Evolutionary conservation across 2,329 filamentous ascomycete species (phyloP), one percentile per base, ranked within the genome.

Genomic region (Penicillium sp.): DNA sequence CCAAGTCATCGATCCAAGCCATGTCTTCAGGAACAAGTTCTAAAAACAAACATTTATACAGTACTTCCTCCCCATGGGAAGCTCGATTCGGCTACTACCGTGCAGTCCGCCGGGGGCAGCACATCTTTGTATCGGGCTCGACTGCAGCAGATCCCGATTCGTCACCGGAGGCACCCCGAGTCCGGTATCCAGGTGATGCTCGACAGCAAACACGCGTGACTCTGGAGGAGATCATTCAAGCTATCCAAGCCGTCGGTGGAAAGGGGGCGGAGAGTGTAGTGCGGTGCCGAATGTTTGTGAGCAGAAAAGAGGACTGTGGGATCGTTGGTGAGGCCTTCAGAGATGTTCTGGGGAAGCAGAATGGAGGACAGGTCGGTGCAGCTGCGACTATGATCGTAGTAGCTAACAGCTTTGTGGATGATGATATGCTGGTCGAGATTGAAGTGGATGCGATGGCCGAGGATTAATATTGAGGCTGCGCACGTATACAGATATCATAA

Each of bases 341-440:
- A n/a, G 61, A 68, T 20, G 43, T 66, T 12, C 41, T 72, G 20
- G 68, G 67, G 1, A 62, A 59, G 27, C 41, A 62, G 3, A 52
- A 58, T 29, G 57, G 58, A 3, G 52, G 51, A 7, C 62, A 59
- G 24, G 50, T 68, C 13, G 59, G 55, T 2, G 62, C 68, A 3
- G 68, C 65, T 15, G 70, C 70, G 27, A 74, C 69, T 5, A 70
- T 73, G 68, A 59, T 75, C 48, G 69, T 74, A 17, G 69, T 72
- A 10, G 56, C 59, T 8, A 58, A 62, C 52, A 70, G 71, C 9
- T 74, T 74, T 54, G 64, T 73, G 10, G 63, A 74, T 54, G 55
- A 56, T 24, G 59, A 60, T 20, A 73, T 74, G 69, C 55, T 72
- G 40, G 70, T 74, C n/a, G 71, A 74, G 53, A 62, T 74, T 41